A percentile compares a stretch with the other conserved stretches of the same genome.
phyloP scores from a whole-genome alignment of 257 asterid species.

The Salvia splendens region DNA sequence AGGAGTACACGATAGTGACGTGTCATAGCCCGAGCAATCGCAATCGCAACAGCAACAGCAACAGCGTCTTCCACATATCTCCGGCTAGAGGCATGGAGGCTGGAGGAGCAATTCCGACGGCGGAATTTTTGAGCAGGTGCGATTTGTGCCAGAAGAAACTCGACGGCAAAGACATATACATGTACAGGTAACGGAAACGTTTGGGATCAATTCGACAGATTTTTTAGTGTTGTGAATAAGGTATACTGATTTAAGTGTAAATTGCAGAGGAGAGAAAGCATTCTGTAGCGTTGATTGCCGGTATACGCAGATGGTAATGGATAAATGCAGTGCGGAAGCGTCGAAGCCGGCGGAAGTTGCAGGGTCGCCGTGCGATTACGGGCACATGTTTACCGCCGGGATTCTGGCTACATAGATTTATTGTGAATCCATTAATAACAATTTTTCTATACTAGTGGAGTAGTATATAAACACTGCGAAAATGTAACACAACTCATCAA shows the following conservation, averaged over 20 bases:
- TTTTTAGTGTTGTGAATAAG: not conserved
- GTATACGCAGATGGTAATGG: conserved; percentile 58
- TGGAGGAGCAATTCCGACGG: conserved; percentile 38
- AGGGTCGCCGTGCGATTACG: conserved; percentile 48
- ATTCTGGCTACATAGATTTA: conserved; percentile 55
- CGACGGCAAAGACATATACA: conserved; percentile 78
- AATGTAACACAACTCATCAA: no score
- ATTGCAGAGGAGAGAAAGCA: conserved; percentile 79
- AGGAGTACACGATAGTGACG: conserved; percentile 65
- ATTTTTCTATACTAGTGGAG: no score
- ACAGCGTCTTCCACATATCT: conserved; percentile 61
- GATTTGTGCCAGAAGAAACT: conserved; percentile 68
- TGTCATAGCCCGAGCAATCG: conserved; percentile 51
- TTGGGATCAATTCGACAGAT: not conserved
- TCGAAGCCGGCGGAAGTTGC: conserved; percentile 52
- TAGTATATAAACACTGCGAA: no score
- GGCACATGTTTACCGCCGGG: conserved; percentile 57
- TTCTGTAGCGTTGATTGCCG: conserved; percentile 86
- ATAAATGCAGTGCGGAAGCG: conserved; percentile 56
- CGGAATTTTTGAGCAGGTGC: conserved; percentile 75
- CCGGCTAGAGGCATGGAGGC: conserved; percentile 48
- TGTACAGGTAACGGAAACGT: conserved; percentile 68
- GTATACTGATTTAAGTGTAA: not conserved
- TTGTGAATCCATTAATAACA: no score
- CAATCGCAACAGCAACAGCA: conserved; percentile 26